These are phyloP conservation scores for Mucor sp. DNA, from an alignment of 371 early-diverging fungal species.

Conservation along the genomic window DNA sequence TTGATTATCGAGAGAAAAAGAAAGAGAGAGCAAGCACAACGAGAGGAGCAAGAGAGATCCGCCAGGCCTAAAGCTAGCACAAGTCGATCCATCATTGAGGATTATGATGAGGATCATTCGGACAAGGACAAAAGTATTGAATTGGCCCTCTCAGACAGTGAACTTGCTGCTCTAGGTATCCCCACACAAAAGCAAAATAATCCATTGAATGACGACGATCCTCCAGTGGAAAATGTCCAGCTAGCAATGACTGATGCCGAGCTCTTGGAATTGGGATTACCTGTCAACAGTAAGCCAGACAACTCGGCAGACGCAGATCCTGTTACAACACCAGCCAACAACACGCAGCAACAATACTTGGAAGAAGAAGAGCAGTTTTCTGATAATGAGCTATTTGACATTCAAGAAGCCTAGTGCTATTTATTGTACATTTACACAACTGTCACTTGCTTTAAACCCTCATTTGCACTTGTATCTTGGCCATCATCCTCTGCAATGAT, in stretches of 20 bases:
- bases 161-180: not conserved
- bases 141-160: not conserved
- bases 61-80: not conserved
- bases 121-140: not conserved
- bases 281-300: not conserved
- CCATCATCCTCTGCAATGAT: slow-evolving; percentile 42
- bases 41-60: not conserved
- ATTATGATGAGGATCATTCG: not conserved
- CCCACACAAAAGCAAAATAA: not conserved
- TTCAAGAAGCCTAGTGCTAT: not conserved
- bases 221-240: not conserved
- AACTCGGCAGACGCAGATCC: no score
- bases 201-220: not conserved
- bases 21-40: not conserved
- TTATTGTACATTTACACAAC: slow-evolving; percentile 5
- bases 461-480: not conserved
- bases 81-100: not conserved
- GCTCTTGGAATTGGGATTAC: not conserved
- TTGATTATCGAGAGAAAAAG: slow-evolving; percentile 7
- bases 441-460: slow-evolving; percentile 5
- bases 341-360: not conserved
- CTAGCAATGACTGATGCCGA: not conserved
- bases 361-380: not conserved
- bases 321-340: not conserved
- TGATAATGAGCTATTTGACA: slow-evolving; percentile 1